Base-by-base conservation (phyloP, 345 rosid genomes). In the Lepidium sativum region DNA sequence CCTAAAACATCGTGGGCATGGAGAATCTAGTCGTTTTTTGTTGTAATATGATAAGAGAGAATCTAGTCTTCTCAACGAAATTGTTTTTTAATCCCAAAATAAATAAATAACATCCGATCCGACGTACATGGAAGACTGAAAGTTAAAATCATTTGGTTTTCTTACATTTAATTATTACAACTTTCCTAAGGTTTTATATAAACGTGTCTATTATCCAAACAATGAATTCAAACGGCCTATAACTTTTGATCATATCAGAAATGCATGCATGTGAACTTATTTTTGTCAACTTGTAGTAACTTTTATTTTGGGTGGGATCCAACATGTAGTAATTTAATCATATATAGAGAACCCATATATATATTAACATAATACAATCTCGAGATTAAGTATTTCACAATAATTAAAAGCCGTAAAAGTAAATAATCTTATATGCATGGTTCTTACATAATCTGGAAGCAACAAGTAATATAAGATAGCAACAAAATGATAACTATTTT, bases 181-280 rank as follows among this genome's bases (percentile, higher is more conserved):
- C 10, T n/a, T 18, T 34, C 60, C 16, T 16, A 29, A n/a, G 55
- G 13, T 4, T 51, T n/a, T 27, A 15, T 31, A 31, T 1, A 58
- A 58, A 69, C 73, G 53, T 51, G 45, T 15, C 16, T 48, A 7
- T 48, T 56, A 48, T 68, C 65, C 42, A 57, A 47, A 51, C 18
- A 34, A 34, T 8, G 8, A 7, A 25, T 37, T 37, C 11, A 16
- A 37, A 67, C 49, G 40, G 40, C 49, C 23, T 34, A 39, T 49
- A 49, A 59, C 37, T 41, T 68, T 16, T 41, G 53, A 60, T 27
- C 31, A 5, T n/a, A 40, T 27, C n/a, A 33, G 5, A 41, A 31
- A 51, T 41, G 45, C 67, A 69, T 67, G 60, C 53, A 69, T 51
- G 20, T 32, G 14, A 50, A 32, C 52, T 40, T 7, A 18, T 11